Evolutionary conservation across 768 basidiomycete genomes (phyloP).

Genomic region (Auricularia sp.): DNA sequence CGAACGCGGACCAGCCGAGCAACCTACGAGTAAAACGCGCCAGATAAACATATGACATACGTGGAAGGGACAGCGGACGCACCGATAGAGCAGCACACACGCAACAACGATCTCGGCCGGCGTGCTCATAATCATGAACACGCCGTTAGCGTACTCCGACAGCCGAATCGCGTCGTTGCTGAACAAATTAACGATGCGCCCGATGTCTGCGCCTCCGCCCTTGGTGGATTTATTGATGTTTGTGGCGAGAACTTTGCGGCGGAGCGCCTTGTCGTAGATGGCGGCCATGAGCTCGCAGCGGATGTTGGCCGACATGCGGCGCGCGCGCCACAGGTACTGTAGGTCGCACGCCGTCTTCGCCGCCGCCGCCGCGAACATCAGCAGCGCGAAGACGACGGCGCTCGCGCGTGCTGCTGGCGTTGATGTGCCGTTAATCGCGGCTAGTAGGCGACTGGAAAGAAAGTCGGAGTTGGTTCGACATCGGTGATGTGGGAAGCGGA

Average conservation of each 20-base stretch:
- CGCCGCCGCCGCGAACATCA: slow-evolving; percentile 56
- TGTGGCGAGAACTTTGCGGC: slow-evolving; percentile 64
- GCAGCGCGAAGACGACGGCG: slow-evolving; percentile 71
- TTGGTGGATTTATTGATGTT: slow-evolving; percentile 47
- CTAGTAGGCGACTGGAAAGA: slow-evolving; percentile 33
- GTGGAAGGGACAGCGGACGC: slow-evolving; percentile 3
- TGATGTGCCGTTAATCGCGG: slow-evolving; percentile 37
- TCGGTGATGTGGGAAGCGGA: not conserved
- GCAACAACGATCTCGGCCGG: slow-evolving; percentile 27
- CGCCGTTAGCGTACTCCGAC: not conserved
- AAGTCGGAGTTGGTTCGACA: not conserved
- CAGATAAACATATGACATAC: no score
- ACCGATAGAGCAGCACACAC: slow-evolving; percentile 27
- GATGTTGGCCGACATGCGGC: slow-evolving; percentile 58
- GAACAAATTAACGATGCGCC: slow-evolving; percentile 26
- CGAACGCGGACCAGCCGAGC: slow-evolving; percentile 37
- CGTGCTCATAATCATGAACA: slow-evolving; percentile 7
- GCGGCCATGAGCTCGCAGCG: slow-evolving; percentile 73
- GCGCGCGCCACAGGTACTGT: slow-evolving; percentile 14
- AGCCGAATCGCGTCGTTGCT: not conserved
- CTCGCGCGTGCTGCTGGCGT: slow-evolving; percentile 38
- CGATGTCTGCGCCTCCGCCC: slow-evolving; percentile 71
- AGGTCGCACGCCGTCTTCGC: slow-evolving; percentile 37
- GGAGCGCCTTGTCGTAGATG: slow-evolving; percentile 83
- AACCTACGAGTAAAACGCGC: slow-evolving; percentile 17